Evolutionary conservation across 2,329 filamentous ascomycete species (phyloP).

Genomic region (Fusarium paranaense): DNA sequence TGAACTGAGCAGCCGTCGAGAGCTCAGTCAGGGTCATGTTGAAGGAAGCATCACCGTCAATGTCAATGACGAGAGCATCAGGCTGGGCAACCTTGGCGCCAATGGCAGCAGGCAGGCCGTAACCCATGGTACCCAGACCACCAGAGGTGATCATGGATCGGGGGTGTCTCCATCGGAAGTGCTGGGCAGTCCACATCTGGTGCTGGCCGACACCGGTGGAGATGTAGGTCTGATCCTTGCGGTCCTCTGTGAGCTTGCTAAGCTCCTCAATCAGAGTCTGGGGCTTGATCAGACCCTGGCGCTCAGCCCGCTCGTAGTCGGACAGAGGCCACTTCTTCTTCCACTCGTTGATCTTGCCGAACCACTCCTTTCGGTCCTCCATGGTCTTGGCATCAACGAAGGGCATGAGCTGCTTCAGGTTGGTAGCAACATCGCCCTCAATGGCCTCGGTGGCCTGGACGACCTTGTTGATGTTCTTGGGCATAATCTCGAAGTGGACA

Average conservation of each 20-base stretch:
- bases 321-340: constrained; percentile 89
- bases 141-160: constrained; percentile 97
- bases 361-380: constrained; percentile 83
- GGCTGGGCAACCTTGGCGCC: constrained; percentile 87
- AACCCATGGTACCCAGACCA: constrained; percentile 90
- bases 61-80: constrained; percentile 90
- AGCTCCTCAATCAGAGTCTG: constrained; percentile 93
- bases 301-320: constrained; percentile 82
- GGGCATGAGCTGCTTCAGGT: constrained; percentile 81
- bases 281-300: constrained; percentile 88
- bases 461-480: constrained; percentile 99
- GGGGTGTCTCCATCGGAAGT: constrained; percentile 93
- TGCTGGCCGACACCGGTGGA: constrained; percentile 96
- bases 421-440: constrained; percentile 89
- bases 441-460: constrained; percentile 96
- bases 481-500: constrained; percentile 97
- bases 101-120: constrained; percentile 92
- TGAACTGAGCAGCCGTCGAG: constrained; percentile 92
- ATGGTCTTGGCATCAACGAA: constrained; percentile 72
- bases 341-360: constrained; percentile 88
- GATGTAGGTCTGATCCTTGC: constrained; percentile 88
- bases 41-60: constrained; percentile 98
- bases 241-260: constrained; percentile 82
- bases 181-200: constrained; percentile 98
- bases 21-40: constrained; percentile 98